Evolutionary conservation across 2,329 filamentous ascomycete species (phyloP).

Genomic region (Coniochaeta hoffmannii): DNA sequence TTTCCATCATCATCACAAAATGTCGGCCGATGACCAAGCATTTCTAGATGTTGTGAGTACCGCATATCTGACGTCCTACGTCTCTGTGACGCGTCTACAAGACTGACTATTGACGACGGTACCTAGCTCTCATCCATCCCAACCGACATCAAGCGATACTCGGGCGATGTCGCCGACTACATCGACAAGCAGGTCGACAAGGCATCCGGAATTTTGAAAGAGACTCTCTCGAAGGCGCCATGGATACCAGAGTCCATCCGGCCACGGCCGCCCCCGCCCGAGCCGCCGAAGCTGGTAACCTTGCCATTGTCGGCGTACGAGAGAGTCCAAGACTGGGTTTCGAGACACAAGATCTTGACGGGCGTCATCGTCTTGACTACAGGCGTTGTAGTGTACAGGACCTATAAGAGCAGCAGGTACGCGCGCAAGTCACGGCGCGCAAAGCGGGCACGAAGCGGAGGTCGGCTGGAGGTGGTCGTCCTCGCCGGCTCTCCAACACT

Average conservation of each 20-base stretch:
- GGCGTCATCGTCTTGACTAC: constrained; percentile 64
- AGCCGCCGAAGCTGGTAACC: constrained; percentile 24
- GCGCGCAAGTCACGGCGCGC: constrained; percentile 66
- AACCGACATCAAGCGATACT: constrained; percentile 63
- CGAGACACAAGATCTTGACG: constrained; percentile 64
- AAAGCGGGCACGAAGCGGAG: constrained; percentile 72
- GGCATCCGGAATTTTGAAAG: constrained; percentile 63
- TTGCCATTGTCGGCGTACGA: constrained; percentile 32
- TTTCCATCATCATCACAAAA: constrained; percentile 2
- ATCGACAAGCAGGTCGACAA: constrained; percentile 76
- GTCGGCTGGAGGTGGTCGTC: constrained; percentile 77
- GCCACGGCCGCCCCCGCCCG: constrained; percentile 45
- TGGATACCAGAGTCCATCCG: constrained; percentile 69
- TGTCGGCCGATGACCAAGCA: constrained; percentile 74
- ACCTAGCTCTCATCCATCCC: constrained; percentile 51
- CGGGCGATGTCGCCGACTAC: constrained; percentile 66
- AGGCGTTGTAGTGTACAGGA: constrained; percentile 53
- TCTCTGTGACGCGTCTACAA: background rate
- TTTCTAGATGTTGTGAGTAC: constrained; percentile 66
- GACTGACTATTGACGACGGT: constrained; percentile 2
- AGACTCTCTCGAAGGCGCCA: constrained; percentile 55
- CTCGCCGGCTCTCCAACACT: constrained; percentile 83
- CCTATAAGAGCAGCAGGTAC: constrained; percentile 44
- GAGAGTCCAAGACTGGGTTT: constrained; percentile 62
- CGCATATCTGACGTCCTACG: background rate